phyloP scores from a whole-genome alignment of 1,284 basidiomycete species.

The Rhizoctonia solani region DNA sequence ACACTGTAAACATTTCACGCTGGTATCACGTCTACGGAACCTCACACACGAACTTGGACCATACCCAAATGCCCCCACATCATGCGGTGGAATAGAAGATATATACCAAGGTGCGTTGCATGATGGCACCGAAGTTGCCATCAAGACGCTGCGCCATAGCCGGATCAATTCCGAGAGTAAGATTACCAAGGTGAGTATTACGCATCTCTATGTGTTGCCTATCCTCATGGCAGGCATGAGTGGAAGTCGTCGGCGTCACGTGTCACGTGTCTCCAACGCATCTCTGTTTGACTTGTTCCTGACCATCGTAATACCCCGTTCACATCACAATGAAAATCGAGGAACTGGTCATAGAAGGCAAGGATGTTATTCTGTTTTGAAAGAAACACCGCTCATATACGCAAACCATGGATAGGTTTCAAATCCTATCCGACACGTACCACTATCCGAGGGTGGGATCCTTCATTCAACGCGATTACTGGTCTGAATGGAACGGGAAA shows the following conservation, averaged over 20 bases:
- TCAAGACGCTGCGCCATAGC: background rate
- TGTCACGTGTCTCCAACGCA: background rate
- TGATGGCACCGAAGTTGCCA: background rate
- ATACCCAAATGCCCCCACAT: background rate
- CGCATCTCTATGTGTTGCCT: background rate
- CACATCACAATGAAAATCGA: slow-evolving; percentile 70
- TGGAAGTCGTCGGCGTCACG: no score
- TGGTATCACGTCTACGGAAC: background rate
- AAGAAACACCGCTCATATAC: background rate
- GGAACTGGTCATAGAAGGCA: slow-evolving; percentile 78
- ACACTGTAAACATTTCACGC: slow-evolving; percentile 2
- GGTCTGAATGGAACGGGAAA: slow-evolving; percentile 94
- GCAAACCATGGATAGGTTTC: slow-evolving; percentile 62
- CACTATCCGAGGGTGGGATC: slow-evolving; percentile 92
- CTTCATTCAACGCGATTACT: slow-evolving; percentile 97
- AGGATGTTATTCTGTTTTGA: background rate
- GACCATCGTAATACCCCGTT: background rate
- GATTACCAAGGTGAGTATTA: background rate
- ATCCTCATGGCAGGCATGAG: no score
- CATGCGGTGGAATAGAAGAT: background rate
- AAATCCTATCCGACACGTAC: slow-evolving; percentile 97
- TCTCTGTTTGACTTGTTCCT: background rate
- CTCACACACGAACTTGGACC: background rate
- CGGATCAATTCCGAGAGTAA: background rate
- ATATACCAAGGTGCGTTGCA: background rate